Evolutionary conservation across 768 basidiomycete genomes (phyloP).

Genomic region (Podaxis sp.): DNA sequence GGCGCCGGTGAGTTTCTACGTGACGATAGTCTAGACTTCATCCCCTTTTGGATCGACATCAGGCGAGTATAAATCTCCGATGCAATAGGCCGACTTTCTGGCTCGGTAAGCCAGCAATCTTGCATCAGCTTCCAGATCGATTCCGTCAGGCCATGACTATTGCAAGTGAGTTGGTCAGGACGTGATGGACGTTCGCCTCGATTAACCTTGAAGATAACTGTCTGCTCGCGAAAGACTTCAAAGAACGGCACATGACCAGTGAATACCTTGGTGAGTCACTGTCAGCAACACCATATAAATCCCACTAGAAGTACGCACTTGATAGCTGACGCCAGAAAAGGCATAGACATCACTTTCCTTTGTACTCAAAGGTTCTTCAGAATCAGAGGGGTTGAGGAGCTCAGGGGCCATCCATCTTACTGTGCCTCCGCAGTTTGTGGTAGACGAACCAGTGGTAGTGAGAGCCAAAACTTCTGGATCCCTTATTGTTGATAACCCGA

Average conservation of each 20-base stretch:
- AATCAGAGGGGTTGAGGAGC: slow-evolving; percentile 12
- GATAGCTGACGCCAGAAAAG: slow-evolving; percentile 16
- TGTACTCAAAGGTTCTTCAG: slow-evolving; percentile 13
- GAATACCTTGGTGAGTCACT: slow-evolving; percentile 6
- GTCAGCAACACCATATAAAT: neutral
- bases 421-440: slow-evolving; percentile 12
- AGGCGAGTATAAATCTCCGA: slow-evolving; percentile 2
- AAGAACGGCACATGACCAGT: slow-evolving; percentile 24
- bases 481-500: slow-evolving; percentile 22
- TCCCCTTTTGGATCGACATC: neutral
- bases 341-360: slow-evolving; percentile 17
- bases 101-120: slow-evolving; percentile 25
- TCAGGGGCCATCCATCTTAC: slow-evolving; percentile 18
- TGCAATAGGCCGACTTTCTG: slow-evolving; percentile 21
- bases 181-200: slow-evolving; percentile 19
- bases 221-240: slow-evolving; percentile 19
- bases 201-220: slow-evolving; percentile 21
- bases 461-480: slow-evolving; percentile 13
- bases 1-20: neutral
- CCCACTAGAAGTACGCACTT: slow-evolving; percentile 1
- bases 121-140: slow-evolving; percentile 24
- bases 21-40: neutral
- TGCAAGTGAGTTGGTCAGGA: slow-evolving; percentile 11
- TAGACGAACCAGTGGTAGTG: slow-evolving; percentile 15
- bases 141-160: slow-evolving; percentile 19